Evolutionary conservation across 768 basidiomycete species (phyloP).

Genomic region (Leccinellum luteum): DNA sequence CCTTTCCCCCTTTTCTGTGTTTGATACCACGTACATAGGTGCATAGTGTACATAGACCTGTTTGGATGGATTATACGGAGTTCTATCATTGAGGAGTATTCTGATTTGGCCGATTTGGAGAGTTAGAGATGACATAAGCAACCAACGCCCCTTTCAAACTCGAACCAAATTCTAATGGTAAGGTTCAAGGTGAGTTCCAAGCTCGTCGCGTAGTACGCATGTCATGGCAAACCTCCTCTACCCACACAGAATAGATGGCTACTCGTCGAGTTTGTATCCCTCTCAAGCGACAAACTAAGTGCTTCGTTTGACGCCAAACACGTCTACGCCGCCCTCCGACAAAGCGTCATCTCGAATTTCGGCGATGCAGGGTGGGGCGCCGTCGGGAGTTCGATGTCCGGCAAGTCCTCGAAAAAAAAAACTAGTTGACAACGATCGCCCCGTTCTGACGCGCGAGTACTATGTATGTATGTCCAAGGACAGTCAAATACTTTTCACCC

Average conservation of each 20-base stretch:
- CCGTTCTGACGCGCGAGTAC: constrained; percentile 31
- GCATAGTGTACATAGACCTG: constrained; percentile 1
- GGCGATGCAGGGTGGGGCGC: constrained; percentile 88
- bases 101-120: neutral
- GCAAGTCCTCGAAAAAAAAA: neutral
- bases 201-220: neutral
- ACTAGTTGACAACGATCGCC: neutral
- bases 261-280: constrained; percentile 75
- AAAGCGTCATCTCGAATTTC: constrained; percentile 69
- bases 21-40: constrained; percentile 7
- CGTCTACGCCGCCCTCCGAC: constrained; percentile 63
- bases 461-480: constrained; percentile 29
- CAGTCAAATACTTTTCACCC: constrained; percentile 89
- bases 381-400: constrained; percentile 42
- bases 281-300: constrained; percentile 21
- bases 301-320: constrained; percentile 47
- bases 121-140: constrained; percentile 12
- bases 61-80: neutral
- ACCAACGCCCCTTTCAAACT: neutral
- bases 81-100: too few species aligned
- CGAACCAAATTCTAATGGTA: constrained; percentile 36
- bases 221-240: neutral
- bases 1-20: neutral
- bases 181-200: constrained; percentile 57
- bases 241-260: constrained; percentile 76